Base-by-base conservation (phyloP, 1,284 basidiomycete genomes). In the Boletellus deceptivus region DNA sequence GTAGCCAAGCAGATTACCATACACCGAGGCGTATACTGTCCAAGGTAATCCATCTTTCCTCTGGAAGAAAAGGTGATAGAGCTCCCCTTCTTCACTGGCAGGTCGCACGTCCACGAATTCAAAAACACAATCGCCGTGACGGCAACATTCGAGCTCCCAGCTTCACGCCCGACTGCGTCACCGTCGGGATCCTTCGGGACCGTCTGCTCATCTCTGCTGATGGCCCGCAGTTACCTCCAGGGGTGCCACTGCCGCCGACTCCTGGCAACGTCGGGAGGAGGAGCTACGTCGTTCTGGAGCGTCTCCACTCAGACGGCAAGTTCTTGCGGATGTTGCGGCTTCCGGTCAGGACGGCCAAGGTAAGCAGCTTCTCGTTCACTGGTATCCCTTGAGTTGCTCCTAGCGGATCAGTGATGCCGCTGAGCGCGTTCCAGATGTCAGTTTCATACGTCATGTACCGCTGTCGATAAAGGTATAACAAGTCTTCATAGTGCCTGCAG, bases 141-240 rank as follows among this genome's bases (percentile, higher is more conserved):
- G 4, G 71, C 70, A 11, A 64, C 69, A 0, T 70, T 78, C 53
- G 75, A 79, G 58, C 59, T 78, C 75, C 77, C 0, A 75, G 76
- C 6, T 43, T 76, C 33, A 67, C 62, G 34, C 71, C 74, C 33
- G 70, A 75, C 34, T 61, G 72, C 47, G 59, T 77, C 16, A 46
- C 63, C 16, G 67, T 78, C 49, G 65, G 72, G 20, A 54, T 76
- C 10, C 67, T 72, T 35, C 67, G 70, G 42, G 61, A 68, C 22
- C 60, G 61, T 22, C 67, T 78, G 48, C 70, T 63, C 13, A 59
- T 77, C 8, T 69, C 72, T n/a, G 75, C 71, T 9, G 68, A 72
- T 13, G 11, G 29, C 29, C 24, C 6, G 24, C 24, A 5, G 24
- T 29, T 10, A 4, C 29, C 29, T 11, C 9, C 29, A 8, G 29